A percentile compares a stretch with the other conserved stretches of the same genome.
These are phyloP conservation scores for Dactylellina drechsleri DNA, from an alignment of 2,329 filamentous ascomycete genomes.

Conservation along the genomic window DNA sequence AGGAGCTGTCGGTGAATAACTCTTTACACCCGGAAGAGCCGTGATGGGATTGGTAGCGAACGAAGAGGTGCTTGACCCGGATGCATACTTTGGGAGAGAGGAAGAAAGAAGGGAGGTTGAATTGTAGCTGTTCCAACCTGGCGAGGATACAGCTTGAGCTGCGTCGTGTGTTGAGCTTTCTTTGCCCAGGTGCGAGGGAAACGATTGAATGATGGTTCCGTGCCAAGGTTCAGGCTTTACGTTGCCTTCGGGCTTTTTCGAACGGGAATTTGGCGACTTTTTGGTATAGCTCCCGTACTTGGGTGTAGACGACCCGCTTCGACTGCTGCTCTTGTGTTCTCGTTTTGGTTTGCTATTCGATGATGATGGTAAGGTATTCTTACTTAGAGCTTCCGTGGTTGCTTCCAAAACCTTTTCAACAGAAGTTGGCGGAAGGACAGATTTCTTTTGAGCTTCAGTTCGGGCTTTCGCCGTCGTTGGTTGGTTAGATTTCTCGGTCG, in stretches of 20 bases:
- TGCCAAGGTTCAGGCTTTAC: conserved; percentile 51
- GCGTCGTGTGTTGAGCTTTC: conserved; percentile 33
- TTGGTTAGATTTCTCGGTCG: conserved; percentile 55
- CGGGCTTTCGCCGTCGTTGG: conserved; percentile 51
- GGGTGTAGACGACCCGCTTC: conserved; percentile 50
- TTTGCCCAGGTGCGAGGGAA: conserved; percentile 42
- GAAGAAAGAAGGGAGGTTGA: conserved; percentile 43
- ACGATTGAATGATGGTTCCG: conserved; percentile 43
- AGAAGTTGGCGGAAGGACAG: conserved; percentile 55
- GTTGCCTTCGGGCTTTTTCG: conserved; percentile 42
- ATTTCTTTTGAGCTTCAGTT: conserved; percentile 55
- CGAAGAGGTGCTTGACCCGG: conserved; percentile 46
- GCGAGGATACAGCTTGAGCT: conserved; percentile 49
- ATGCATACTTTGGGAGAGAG: conserved; percentile 50
- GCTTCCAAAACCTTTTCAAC: conserved; percentile 55
- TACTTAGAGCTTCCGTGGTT: conserved; percentile 54
- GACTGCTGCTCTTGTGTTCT: conserved; percentile 42
- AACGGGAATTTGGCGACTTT: conserved; percentile 48
- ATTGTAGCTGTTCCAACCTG: conserved; percentile 52
- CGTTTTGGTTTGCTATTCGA: conserved; percentile 39
- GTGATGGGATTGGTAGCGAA: conserved; percentile 52
- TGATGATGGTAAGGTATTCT: conserved; percentile 49
- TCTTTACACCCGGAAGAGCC: conserved; percentile 45
- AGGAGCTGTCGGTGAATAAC: conserved; percentile 48
- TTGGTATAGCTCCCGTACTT: conserved; percentile 52